Base-by-base conservation (phyloP, 495 filamentous ascomycete species). In the Penicillium salamii region DNA sequence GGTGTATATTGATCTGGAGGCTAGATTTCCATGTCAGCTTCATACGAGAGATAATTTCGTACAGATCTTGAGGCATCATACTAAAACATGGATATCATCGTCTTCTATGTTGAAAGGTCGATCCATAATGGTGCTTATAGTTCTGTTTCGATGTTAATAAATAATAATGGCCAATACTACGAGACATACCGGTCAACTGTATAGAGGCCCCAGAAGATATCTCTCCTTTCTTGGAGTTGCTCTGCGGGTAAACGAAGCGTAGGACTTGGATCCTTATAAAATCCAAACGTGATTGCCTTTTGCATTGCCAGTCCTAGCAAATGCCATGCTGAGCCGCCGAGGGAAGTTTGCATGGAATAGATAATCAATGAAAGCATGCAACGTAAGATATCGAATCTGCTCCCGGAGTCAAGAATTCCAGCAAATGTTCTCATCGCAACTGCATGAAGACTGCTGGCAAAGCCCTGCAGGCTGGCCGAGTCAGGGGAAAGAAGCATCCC, bases 41-140 rank as follows among this genome's bases (percentile, higher is more conserved):
- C 4, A 3, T 8, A 8, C 23, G 4, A 26, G 8, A 26, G 23
- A n/a, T 26, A 26, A 26, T 26, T 8, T 26, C n/a, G 23, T 4
- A 26, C 23, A 4, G 23, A 26, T 4, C 23, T 4, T 8, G 23
- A 26, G 32, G 4, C 2, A 6, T 1, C 52, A 51, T 42, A 66
- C 62, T 26, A 33, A n/a, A 9, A 61, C 41, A 9, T 56, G 42
- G 9, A 66, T 61, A 20, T 66, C 62, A 8, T 62, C 54, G 45
- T 66, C 62, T 14, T 62, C 52, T 14, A 66, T 61, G 26, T 45
- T 57, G 35, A 66, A 63, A 0, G 62, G 62, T 20, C 59, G 59
- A 42, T 59, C 59, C 46, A 59, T 55, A 7, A 57, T 46, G 9
- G 45, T 49, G 44, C 62, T 52, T 13, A 66, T 54, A 1, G 50